Base-by-base conservation (phyloP, 75 land plant species). In the Chamaecyparis obtusa region DNA sequence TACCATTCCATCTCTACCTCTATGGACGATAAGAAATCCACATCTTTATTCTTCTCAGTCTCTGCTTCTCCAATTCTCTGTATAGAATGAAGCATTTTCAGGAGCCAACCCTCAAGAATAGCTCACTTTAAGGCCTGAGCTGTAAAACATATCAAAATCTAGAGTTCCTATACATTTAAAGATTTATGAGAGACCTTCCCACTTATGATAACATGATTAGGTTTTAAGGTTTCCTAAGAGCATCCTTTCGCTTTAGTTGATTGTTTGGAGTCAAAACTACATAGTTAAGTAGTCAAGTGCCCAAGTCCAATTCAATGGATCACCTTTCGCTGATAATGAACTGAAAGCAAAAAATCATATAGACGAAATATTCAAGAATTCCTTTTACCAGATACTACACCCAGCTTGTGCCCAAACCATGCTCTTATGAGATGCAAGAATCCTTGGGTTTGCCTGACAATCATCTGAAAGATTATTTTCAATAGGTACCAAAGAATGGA, bases 21-120 rank as follows among this genome's bases (percentile, higher is more conserved):
- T 86, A 98, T 98, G 10, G 99, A 98, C 54, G 99, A 96, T 36
- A 98, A 93, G 89, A 95, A 98, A 88, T 98, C 99, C 85, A 95
- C 90, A 87, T 97, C 96, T 83, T 94, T 94, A 43, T 92, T 93
- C 91, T 95, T 96, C 14, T 93, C 94, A 83, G 32, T 72, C 87
- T 96, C 92, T 74, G 94, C 93, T 80, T 96, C 93, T 75, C 90
- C 93, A 91, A 98, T 91, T 93, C 93, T 93, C 99, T 97, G 89
- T 39, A 24, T 76, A 51, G 60, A 80, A 84, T 11, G 85, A 87
- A 35, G 33, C 9, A 36, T 46, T 44, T 46, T 44, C 83, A 81
- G 83, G 48, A n/a, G 46, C 30, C 19, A 37, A 36, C 5, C 44
- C 49, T 71, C 49, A 41, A 43, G 10, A 43, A 24, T 43, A 43